These are phyloP conservation scores for Dinochytrium kinnereticum DNA, from an alignment of 371 early-diverging fungal genomes.

Conservation along the genomic window DNA sequence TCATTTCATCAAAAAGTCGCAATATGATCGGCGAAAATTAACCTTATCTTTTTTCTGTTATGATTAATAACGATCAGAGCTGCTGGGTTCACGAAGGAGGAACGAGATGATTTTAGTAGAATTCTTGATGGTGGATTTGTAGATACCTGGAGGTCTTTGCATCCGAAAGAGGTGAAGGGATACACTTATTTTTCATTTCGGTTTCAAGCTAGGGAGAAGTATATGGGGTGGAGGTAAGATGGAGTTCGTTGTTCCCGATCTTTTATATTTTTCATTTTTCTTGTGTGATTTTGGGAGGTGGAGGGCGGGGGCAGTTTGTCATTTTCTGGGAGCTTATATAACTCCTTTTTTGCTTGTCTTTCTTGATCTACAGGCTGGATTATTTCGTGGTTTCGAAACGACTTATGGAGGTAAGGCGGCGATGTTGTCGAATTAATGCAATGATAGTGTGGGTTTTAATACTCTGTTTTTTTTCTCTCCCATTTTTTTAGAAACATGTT, in stretches of 20 bases:
- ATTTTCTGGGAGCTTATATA: too few species aligned
- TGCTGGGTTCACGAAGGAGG: conserved; percentile 87
- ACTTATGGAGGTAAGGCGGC: conserved; percentile 43
- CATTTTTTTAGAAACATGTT: conserved; percentile 54
- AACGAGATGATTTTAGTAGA: conserved; percentile 74
- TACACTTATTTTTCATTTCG: conserved; percentile 88
- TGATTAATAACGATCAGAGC: conserved; percentile 51
- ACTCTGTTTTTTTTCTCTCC: too few species aligned
- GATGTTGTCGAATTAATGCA: background rate
- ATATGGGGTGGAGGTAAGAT: conserved; percentile 83
- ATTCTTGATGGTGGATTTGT: conserved; percentile 66
- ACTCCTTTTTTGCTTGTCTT: background rate
- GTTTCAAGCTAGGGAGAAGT: conserved; percentile 72
- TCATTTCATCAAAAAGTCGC: background rate
- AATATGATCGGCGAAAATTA: too few species aligned
- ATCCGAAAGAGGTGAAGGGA: conserved; percentile 65
- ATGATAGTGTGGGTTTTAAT: background rate
- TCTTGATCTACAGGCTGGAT: conserved; percentile 57
- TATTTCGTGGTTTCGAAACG: conserved; percentile 80
- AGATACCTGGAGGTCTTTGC: conserved; percentile 79
- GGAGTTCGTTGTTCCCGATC: conserved; percentile 20
- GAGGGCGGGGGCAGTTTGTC: too few species aligned
- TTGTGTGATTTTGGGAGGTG: too few species aligned
- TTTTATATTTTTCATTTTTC: too few species aligned
- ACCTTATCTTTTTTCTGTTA: background rate